phyloP scores from a whole-genome alignment of 1,139 yeast genomes.

The Debaryomyces psychrophilus region DNA sequence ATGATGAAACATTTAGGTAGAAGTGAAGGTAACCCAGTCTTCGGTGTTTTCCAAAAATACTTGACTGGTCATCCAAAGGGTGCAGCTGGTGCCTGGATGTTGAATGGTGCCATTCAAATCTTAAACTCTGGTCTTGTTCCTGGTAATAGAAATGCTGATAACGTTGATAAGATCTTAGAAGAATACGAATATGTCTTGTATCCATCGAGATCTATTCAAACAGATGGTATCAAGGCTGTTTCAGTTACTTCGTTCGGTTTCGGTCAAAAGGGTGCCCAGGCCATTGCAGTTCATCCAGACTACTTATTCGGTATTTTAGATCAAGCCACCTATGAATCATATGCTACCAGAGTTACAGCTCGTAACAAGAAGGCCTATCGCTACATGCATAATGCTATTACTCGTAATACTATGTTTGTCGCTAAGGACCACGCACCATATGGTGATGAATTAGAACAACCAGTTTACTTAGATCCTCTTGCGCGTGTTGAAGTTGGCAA shows the following conservation, averaged over 20 bases:
- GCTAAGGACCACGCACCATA: slow-evolving; percentile 95
- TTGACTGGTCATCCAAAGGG: slow-evolving; percentile 99
- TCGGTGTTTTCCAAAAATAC: slow-evolving; percentile 98
- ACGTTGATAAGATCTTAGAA: slow-evolving; percentile 81
- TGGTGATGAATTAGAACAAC: slow-evolving; percentile 79
- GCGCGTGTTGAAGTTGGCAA: slow-evolving; percentile 71
- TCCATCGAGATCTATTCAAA: slow-evolving; percentile 91
- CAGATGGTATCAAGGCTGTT: slow-evolving; percentile 97
- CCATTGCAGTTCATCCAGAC: slow-evolving; percentile 88
- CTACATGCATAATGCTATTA: slow-evolving; percentile 94
- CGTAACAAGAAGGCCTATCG: slow-evolving; percentile 93
- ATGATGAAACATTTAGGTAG: slow-evolving; percentile 97
- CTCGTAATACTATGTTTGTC: slow-evolving; percentile 87
- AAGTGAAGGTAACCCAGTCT: slow-evolving; percentile 95
- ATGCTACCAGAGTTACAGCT: slow-evolving; percentile 68
- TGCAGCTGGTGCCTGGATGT: slow-evolving; percentile 99
- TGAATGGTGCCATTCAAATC: slow-evolving; percentile 96
- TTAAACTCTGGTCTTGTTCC: slow-evolving; percentile 93
- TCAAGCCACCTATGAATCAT: slow-evolving; percentile 66
- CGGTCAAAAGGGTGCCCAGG: slow-evolving; percentile 99
- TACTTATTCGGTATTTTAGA: slow-evolving; percentile 86
- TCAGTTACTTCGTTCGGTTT: slow-evolving; percentile 97
- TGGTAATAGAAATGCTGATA: slow-evolving; percentile 98
- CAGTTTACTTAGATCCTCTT: slow-evolving; percentile 94
- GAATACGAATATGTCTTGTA: slow-evolving; percentile 85